These are phyloP conservation scores for Elsinoe perseae DNA, from an alignment of 2,329 filamentous ascomycete species.

Conservation along the genomic window DNA sequence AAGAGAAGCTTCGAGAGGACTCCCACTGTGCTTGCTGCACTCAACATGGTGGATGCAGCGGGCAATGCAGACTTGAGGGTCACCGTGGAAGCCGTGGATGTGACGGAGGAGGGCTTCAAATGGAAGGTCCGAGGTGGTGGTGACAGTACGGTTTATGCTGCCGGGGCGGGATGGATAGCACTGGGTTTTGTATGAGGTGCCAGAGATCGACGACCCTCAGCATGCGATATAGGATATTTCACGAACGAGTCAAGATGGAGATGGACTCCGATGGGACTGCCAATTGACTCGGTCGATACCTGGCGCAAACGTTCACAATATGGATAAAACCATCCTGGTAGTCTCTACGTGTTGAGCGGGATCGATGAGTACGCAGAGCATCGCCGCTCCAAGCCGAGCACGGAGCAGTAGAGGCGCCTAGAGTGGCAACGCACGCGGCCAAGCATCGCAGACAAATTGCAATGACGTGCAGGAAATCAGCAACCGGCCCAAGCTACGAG, in stretches of 20 bases:
- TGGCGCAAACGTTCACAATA: background rate
- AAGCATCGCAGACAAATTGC: slow-evolving; percentile 7
- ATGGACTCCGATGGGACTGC: background rate
- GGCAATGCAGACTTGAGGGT: slow-evolving; percentile 25
- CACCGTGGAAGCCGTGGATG: slow-evolving; percentile 21
- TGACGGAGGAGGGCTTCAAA: slow-evolving; percentile 23
- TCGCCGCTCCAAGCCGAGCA: background rate
- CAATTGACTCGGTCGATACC: background rate
- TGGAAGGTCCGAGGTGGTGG: slow-evolving; percentile 26
- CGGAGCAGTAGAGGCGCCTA: slow-evolving; percentile 6
- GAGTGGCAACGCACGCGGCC: slow-evolving; percentile 5
- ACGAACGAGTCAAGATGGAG: too few relatives aligned
- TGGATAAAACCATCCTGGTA: too few relatives aligned
- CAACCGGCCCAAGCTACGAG: background rate
- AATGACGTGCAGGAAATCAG: slow-evolving; percentile 5
- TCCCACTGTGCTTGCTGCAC: slow-evolving; percentile 24
- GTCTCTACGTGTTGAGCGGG: slow-evolving; percentile 1
- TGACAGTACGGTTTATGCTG: slow-evolving; percentile 23
- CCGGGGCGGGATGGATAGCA: slow-evolving; percentile 26
- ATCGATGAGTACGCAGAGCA: background rate
- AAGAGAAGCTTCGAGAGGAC: slow-evolving; percentile 20
- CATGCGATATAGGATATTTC: background rate
- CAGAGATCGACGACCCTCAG: background rate
- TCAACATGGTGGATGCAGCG: slow-evolving; percentile 27
- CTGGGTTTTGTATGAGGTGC: slow-evolving; percentile 17